Evolutionary conservation across 1,284 basidiomycete genomes (phyloP).

Genomic region (Trametes sp.): DNA sequence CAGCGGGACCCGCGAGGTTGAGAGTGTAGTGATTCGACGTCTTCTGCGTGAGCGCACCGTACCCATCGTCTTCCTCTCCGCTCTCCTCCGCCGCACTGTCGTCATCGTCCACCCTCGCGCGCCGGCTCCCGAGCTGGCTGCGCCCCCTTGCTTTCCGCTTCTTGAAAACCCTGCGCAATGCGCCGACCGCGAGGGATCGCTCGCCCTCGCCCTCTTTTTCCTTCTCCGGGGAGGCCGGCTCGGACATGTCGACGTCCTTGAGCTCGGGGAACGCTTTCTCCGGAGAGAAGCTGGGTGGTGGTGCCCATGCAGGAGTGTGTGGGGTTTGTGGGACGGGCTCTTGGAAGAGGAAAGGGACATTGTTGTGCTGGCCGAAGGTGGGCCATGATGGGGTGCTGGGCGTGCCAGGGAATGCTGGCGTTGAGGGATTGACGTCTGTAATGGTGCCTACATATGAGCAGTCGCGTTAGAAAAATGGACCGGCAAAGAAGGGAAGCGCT

Average conservation of each 20-base stretch:
- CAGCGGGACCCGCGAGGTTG: constrained; percentile 70
- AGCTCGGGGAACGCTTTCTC: constrained; percentile 69
- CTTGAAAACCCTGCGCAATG: constrained; percentile 71
- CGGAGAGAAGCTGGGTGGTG: constrained; percentile 64
- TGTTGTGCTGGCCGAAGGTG: constrained; percentile 67
- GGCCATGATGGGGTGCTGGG: constrained; percentile 61
- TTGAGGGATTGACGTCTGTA: constrained; percentile 56
- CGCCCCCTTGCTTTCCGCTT: constrained; percentile 57
- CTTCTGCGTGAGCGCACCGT: constrained; percentile 53
- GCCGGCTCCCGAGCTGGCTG: constrained; percentile 39
- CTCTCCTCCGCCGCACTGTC: constrained; percentile 47
- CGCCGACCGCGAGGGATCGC: constrained; percentile 68
- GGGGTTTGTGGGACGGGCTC: constrained; percentile 57
- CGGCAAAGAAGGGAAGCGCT: not conserved
- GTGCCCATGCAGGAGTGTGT: constrained; percentile 64
- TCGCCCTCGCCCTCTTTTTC: constrained; percentile 45
- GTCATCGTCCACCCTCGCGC: constrained; percentile 43
- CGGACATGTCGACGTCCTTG: constrained; percentile 76
- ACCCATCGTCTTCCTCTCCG: constrained; percentile 37
- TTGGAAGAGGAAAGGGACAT: constrained; percentile 76
- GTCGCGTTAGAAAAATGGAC: not conserved
- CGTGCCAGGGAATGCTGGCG: constrained; percentile 51
- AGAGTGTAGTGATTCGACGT: constrained; percentile 83
- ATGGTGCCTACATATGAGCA: constrained; percentile 55
- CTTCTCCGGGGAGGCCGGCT: constrained; percentile 43